Percentiles rank a stretch among this genome's conserved stretches.
Conservation (phyloP, 805 yeast genomes). For the Schwanniomyces vanrijiae region DNA sequence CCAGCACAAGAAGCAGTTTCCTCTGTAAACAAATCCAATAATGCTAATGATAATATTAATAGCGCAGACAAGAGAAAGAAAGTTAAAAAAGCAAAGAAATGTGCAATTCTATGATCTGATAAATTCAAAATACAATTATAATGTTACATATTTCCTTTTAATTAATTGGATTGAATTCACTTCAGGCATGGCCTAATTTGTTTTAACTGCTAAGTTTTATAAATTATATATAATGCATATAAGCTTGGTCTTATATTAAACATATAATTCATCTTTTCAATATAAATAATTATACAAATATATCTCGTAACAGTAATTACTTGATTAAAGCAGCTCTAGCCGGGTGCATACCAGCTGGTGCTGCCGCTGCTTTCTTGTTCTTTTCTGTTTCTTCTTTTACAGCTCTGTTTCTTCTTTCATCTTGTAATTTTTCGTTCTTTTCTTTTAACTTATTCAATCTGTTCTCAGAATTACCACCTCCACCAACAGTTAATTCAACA, state of each 20-base stretch:
- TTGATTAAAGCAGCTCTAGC: constrained; percentile 57
- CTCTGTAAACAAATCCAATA: constrained; percentile 1
- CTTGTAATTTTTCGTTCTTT: constrained; percentile 74
- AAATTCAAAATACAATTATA: background rate
- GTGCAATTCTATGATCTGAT: constrained; percentile 34
- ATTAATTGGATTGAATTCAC: background rate
- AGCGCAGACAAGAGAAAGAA: constrained; percentile 20
- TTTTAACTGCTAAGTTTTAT: background rate
- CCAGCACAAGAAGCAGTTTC: constrained; percentile 2
- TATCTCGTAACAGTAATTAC: constrained; percentile 2
- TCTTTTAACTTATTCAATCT: constrained; percentile 67
- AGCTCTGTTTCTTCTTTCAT: constrained; percentile 64
- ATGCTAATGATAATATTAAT: constrained; percentile 5
- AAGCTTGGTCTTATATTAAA: constrained; percentile 1
- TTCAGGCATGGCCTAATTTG: background rate
- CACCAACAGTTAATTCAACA: constrained; percentile 96
- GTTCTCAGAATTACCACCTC: constrained; percentile 85
- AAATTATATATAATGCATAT: background rate
- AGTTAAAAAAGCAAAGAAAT: constrained; percentile 36
- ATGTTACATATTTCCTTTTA: background rate
- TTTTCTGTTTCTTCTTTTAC: constrained; percentile 19
- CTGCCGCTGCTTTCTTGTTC: constrained; percentile 4
- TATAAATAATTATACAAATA: constrained; percentile 2
- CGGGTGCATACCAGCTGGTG: constrained; percentile 51
- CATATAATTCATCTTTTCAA: background rate